Conservation (phyloP, 2,329 filamentous ascomycete genomes). For the Epichloe festucae region DNA sequence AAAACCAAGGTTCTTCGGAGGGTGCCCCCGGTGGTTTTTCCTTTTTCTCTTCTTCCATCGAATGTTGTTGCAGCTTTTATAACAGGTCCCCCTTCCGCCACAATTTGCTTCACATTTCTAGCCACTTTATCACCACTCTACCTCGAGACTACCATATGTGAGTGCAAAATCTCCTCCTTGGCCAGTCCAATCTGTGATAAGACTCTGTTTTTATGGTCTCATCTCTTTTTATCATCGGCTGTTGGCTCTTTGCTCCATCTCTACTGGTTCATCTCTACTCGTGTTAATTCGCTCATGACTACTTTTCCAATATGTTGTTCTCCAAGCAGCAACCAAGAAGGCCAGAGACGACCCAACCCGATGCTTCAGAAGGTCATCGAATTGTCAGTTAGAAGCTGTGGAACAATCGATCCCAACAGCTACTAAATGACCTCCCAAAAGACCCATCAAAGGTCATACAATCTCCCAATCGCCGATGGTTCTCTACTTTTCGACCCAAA, state of each 20-base stretch:
- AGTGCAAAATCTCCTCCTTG: neutral
- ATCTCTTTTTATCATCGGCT: conserved; percentile 1
- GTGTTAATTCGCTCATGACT: conserved; percentile 5
- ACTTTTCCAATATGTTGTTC: conserved; percentile 12
- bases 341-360: conserved; percentile 4
- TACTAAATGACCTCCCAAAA: conserved; percentile 1
- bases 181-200: neutral
- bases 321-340: conserved; percentile 8
- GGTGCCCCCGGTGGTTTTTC: neutral
- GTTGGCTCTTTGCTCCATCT: conserved; percentile 3
- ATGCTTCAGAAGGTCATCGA: conserved; percentile 4
- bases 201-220: conserved; percentile 1
- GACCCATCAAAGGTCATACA: conserved; percentile 3
- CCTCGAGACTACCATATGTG: neutral
- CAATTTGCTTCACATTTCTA: neutral
- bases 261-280: conserved; percentile 3
- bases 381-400: conserved; percentile 16
- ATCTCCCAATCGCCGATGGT: conserved; percentile 8
- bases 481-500: conserved; percentile 9
- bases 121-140: neutral
- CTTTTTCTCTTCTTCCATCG: neutral
- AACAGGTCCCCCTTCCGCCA: neutral
- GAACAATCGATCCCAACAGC: conserved; percentile 11
- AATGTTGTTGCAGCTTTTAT: neutral
- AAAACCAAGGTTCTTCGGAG: neutral